Evolutionary conservation across 139 green algal genomes (phyloP).

Genomic region (Coelastrella sp.): DNA sequence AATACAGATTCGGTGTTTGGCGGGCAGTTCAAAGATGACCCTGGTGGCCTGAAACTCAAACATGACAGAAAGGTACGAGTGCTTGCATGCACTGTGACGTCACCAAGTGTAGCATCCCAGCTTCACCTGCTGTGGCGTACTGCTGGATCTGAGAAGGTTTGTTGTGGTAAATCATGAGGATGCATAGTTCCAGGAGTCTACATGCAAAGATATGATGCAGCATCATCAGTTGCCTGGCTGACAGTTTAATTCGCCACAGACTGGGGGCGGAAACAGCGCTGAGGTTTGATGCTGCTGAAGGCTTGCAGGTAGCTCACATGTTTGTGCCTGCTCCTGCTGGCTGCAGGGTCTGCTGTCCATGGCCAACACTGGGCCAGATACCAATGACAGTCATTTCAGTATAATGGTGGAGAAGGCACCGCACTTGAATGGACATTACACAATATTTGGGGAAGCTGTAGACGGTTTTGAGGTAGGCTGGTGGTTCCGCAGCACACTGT

Average conservation of each 20-base stretch:
- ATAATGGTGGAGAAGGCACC: conserved; percentile 84
- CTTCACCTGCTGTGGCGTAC: too few species aligned
- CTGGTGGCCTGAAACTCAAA: conserved; percentile 78
- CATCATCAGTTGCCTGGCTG: too few species aligned
- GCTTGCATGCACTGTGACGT: too few species aligned
- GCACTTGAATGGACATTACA: conserved; percentile 81
- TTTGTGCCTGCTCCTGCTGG: background rate
- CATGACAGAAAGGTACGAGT: conserved; percentile 67
- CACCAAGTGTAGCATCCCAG: too few species aligned
- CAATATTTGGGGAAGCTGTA: conserved; percentile 79
- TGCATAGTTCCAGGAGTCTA: too few species aligned
- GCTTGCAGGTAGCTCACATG: background rate
- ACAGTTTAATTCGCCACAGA: too few species aligned
- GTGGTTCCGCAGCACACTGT: background rate
- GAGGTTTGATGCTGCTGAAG: background rate
- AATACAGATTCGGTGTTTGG: conserved; percentile 81
- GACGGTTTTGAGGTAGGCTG: conserved; percentile 52
- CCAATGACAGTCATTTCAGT: conserved; percentile 81
- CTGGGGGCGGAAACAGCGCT: too few species aligned
- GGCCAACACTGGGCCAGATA: conserved; percentile 82
- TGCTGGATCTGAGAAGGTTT: too few species aligned
- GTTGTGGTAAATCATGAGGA: too few species aligned
- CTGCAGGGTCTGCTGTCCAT: conserved; percentile 77
- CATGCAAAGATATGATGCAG: too few species aligned
- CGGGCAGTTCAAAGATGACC: conserved; percentile 77